Percentiles rank a stretch among this genome's conserved stretches.
phyloP scores from a whole-genome alignment of 768 basidiomycete genomes.

The Pleurotus citrinopileatus region DNA sequence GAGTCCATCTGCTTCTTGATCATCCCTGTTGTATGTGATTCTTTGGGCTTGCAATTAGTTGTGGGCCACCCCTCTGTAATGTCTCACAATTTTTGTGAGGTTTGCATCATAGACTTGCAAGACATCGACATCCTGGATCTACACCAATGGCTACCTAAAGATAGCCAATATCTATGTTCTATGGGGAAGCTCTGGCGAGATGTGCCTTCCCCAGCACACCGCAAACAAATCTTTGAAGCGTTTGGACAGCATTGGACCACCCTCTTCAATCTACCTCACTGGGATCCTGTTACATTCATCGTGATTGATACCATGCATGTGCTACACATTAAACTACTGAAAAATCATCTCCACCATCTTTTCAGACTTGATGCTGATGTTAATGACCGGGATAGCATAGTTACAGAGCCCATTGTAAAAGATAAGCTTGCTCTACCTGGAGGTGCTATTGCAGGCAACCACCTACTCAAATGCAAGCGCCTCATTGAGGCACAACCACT shows the following conservation, averaged over 20 bases:
- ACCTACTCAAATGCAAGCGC: neutral
- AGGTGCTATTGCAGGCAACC: neutral
- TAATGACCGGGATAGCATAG: neutral
- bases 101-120: constrained; percentile 14
- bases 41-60: constrained; percentile 2
- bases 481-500: neutral
- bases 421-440: neutral
- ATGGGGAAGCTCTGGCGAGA: constrained; percentile 17
- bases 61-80: neutral
- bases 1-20: no score
- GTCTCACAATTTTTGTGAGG: constrained; percentile 20
- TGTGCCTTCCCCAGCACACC: constrained; percentile 12
- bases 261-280: constrained; percentile 35
- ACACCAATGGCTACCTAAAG: constrained; percentile 14
- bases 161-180: constrained; percentile 10
- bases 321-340: constrained; percentile 29
- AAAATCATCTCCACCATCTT: constrained; percentile 27
- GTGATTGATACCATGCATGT: constrained; percentile 41
- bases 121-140: constrained; percentile 18
- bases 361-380: constrained; percentile 19
- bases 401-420: neutral
- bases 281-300: constrained; percentile 27
- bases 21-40: constrained; percentile 26
- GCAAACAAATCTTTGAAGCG: constrained; percentile 13
- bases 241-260: constrained; percentile 27